Conservation (phyloP, 805 yeast genomes). For the Candida yuanshanica region DNA sequence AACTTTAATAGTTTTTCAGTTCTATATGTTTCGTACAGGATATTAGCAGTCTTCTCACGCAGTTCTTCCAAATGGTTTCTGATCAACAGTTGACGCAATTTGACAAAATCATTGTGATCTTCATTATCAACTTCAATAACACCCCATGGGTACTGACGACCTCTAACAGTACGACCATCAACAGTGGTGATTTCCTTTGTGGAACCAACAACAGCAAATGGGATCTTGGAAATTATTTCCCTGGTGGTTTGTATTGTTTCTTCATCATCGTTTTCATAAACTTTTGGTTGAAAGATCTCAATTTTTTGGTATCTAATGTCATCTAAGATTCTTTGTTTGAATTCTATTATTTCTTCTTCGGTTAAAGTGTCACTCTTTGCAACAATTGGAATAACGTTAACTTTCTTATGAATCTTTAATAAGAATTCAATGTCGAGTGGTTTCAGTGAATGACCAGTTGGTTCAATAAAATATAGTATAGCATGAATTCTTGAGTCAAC, state of each 20-base stretch:
- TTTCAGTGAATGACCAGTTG: conserved; percentile 90
- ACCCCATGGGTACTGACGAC: conserved; percentile 97
- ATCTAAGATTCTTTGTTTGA: conserved; percentile 70
- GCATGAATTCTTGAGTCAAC: conserved; percentile 90
- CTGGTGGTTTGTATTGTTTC: conserved; percentile 65
- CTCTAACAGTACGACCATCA: conserved; percentile 81
- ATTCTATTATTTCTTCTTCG: conserved; percentile 71
- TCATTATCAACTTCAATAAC: conserved; percentile 92
- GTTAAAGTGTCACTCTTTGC: conserved; percentile 93
- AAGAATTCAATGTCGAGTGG: conserved; percentile 86
- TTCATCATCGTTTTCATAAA: conserved; percentile 78
- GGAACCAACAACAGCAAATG: conserved; percentile 94
- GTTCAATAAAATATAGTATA: conserved; percentile 88
- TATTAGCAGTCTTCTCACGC: conserved; percentile 74
- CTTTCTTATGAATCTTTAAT: conserved; percentile 83
- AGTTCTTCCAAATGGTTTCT: conserved; percentile 92
- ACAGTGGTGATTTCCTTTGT: conserved; percentile 58
- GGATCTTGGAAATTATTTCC: conserved; percentile 65
- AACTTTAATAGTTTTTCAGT: conserved; percentile 68
- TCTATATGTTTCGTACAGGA: conserved; percentile 84
- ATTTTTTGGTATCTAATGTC: conserved; percentile 76
- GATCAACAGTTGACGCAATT: conserved; percentile 80
- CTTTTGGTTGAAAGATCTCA: conserved; percentile 69
- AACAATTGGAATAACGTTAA: conserved; percentile 89
- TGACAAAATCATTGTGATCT: conserved; percentile 86